These are phyloP conservation scores for Calocera cornea DNA, from an alignment of 768 basidiomycete species.

Conservation along the genomic window DNA sequence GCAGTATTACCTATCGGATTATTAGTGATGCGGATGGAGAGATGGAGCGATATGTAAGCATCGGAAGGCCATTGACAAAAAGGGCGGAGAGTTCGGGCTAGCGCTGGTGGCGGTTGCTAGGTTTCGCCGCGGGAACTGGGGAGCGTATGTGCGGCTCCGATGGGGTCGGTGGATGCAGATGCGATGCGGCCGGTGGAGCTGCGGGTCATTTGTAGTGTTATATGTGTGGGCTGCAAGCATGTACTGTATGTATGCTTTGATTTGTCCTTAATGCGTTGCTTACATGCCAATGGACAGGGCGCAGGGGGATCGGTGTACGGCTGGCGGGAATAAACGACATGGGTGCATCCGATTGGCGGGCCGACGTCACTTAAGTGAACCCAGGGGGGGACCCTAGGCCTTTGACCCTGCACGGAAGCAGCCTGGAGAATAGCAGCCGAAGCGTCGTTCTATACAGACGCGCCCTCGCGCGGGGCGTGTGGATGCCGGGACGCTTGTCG, in stretches of 20 bases:
- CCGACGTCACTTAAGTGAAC: background rate
- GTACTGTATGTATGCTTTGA: background rate
- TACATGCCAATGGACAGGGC: background rate
- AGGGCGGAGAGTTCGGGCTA: no score
- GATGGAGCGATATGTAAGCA: no score
- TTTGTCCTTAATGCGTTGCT: background rate
- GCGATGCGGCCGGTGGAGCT: no score
- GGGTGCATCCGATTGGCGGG: background rate
- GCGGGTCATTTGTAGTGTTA: background rate
- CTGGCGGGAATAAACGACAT: background rate
- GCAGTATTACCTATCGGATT: no score
- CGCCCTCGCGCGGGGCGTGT: background rate
- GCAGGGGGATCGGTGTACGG: background rate
- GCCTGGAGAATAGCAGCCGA: background rate
- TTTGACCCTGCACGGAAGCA: background rate
- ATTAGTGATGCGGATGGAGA: no score
- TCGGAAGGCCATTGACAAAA: background rate
- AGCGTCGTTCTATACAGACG: background rate
- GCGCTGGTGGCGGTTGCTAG: background rate
- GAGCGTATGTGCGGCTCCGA: background rate
- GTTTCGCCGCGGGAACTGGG: background rate
- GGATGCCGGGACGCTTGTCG: background rate
- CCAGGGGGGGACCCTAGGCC: no score
- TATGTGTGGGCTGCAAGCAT: background rate
- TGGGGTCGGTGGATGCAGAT: background rate